A percentile compares a stretch with the other conserved stretches of the same genome.
Evolutionary conservation across 2,329 filamentous ascomycete species (phyloP).

Genomic region (Pleoardoris graminearum): DNA sequence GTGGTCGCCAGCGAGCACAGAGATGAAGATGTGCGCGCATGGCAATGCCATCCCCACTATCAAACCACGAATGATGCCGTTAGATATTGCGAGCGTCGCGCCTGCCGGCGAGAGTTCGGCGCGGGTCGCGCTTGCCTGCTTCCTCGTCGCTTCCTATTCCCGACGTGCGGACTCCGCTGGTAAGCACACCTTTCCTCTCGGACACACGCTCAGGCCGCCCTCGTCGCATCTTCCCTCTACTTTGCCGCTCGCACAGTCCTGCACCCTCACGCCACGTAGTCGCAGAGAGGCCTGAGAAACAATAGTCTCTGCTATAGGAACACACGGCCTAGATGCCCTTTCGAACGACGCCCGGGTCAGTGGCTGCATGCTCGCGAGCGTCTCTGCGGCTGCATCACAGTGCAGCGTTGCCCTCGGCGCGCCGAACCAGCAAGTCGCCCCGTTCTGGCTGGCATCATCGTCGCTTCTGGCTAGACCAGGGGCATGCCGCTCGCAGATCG

Average conservation of each 20-base stretch:
- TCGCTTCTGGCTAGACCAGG: constrained; percentile 31
- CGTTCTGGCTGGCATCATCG: constrained; percentile 6
- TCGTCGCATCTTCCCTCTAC: background rate
- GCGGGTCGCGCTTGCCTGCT: constrained; percentile 1
- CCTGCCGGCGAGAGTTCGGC: background rate
- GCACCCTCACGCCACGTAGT: background rate
- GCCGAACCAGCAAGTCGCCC: background rate
- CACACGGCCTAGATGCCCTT: background rate
- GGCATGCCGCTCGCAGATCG: constrained; percentile 25
- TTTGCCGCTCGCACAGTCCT: background rate
- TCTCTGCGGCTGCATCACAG: background rate
- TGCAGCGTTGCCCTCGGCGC: background rate
- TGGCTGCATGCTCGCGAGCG: background rate
- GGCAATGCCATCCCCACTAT: background rate
- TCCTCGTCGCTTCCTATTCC: background rate
- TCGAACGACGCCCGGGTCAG: background rate
- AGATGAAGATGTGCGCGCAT: constrained; percentile 5
- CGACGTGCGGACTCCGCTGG: constrained; percentile 3
- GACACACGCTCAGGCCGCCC: constrained; percentile 1
- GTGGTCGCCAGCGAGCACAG: background rate
- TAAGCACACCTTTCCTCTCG: background rate
- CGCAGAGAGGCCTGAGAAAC: background rate
- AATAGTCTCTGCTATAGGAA: background rate
- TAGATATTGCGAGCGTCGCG: background rate
- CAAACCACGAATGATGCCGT: background rate